phyloP scores from a whole-genome alignment of 163 green algal genomes.

The Scenedesmus sp. region DNA sequence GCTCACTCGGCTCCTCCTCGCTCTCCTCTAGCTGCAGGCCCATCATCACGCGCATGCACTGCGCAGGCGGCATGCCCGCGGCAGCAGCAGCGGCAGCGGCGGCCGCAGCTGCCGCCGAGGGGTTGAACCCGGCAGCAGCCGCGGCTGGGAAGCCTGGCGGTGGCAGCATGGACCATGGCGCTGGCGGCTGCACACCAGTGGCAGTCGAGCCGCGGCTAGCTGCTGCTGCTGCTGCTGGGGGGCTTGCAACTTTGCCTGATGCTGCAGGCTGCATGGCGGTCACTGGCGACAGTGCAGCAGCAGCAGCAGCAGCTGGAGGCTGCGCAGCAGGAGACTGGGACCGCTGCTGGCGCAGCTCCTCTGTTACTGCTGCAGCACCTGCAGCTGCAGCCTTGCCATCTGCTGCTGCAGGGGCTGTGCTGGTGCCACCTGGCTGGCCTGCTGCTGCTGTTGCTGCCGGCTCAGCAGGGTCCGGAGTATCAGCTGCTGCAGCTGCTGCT shows the following conservation, averaged over 20 bases:
- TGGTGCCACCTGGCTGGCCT: not conserved
- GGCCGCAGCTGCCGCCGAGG: not conserved
- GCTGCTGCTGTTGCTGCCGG: not conserved
- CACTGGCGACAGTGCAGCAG: not conserved
- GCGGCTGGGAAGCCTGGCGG: not conserved
- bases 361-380: not conserved
- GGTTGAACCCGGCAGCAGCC: constrained; percentile 1
- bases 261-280: not conserved
- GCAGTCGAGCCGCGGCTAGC: not conserved
- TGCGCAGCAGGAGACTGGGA: not conserved
- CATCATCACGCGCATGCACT: constrained; percentile 34
- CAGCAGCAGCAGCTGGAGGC: not conserved
- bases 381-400: not conserved
- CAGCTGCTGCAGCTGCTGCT: not conserved
- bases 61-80: constrained; percentile 7
- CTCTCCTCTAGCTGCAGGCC: constrained; percentile 1
- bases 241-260: not conserved
- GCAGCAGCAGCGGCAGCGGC: constrained; percentile 24
- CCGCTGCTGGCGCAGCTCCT: not conserved
- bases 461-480: too few species aligned
- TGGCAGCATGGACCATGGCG: not conserved
- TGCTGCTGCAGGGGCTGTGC: not conserved
- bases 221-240: constrained; percentile 2
- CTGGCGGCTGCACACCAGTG: not conserved
- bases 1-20: constrained; percentile 16